These are phyloP conservation scores for Fistulinella prunicolor DNA, from an alignment of 768 basidiomycete species.

Conservation along the genomic window DNA sequence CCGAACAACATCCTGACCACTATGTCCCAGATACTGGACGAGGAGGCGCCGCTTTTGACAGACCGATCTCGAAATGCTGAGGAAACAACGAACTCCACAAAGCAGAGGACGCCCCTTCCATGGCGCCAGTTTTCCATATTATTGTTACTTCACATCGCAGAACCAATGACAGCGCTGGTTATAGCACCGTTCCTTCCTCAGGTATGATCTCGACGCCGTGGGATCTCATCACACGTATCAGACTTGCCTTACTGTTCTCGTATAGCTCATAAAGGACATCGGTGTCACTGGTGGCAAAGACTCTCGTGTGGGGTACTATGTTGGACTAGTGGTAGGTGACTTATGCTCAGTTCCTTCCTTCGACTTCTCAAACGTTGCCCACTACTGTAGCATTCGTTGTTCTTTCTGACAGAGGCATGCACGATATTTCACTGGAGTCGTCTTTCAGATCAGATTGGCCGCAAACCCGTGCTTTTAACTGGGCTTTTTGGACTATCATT, in stretches of 20 bases:
- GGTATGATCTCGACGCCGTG: conserved; percentile 34
- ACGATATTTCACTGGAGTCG: conserved; percentile 50
- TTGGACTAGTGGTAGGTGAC: conserved; percentile 43
- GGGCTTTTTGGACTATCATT: conserved; percentile 44
- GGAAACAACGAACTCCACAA: conserved; percentile 22
- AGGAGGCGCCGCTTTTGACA: conserved; percentile 58
- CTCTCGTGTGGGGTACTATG: conserved; percentile 45
- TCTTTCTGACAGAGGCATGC: conserved; percentile 48
- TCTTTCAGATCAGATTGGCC: conserved; percentile 47
- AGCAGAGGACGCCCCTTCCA: conserved; percentile 54
- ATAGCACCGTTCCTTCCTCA: conserved; percentile 70
- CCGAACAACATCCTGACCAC: not conserved
- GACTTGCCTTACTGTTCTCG: not conserved
- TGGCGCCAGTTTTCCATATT: conserved; percentile 67
- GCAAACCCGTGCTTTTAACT: conserved; percentile 45
- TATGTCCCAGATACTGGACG: conserved; percentile 36
- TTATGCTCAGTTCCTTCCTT: not conserved
- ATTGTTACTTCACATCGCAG: conserved; percentile 67
- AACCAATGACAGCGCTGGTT: conserved; percentile 70
- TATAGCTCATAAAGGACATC: conserved; percentile 29
- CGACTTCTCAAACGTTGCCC: not conserved
- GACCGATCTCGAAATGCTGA: conserved; percentile 7
- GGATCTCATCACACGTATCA: not conserved
- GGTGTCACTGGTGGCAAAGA: conserved; percentile 44
- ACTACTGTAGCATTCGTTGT: conserved; percentile 44